Evolutionary conservation across 164 flowering plant species (phyloP).

Genomic region (Tetrastigma voinierianum): DNA sequence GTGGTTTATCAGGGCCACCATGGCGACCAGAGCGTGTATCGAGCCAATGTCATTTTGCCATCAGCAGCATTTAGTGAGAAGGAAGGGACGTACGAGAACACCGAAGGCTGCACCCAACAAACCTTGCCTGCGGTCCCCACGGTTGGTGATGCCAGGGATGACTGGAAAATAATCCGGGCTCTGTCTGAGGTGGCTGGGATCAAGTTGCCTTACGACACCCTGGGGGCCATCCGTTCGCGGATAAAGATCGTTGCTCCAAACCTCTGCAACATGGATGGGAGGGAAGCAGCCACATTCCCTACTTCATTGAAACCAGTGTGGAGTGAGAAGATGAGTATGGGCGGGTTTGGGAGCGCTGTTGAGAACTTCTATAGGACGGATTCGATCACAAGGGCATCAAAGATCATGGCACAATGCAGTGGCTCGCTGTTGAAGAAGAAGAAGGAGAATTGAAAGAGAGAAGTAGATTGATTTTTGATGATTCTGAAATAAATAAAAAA

Average conservation of each 20-base stretch:
- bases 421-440: conserved; percentile 60
- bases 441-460: too few species aligned
- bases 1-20: conserved; percentile 99
- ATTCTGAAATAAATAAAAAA: too few species aligned
- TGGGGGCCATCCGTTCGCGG: conserved; percentile 56
- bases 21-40: conserved; percentile 84
- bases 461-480: too few species aligned
- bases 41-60: conserved; percentile 93
- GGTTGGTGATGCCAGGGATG: conserved; percentile 98
- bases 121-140: conserved; percentile 97
- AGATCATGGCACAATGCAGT: conserved; percentile 99
- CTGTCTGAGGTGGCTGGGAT: conserved; percentile 85
- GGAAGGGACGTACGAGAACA: conserved; percentile 90
- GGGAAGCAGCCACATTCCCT: conserved; percentile 60
- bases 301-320: conserved; percentile 52
- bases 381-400: conserved; percentile 91
- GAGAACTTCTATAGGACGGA: conserved; percentile 98
- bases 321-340: conserved; percentile 30
- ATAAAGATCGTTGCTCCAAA: conserved; percentile 84
- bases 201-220: conserved; percentile 61
- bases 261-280: conserved; percentile 68
- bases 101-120: conserved; percentile 85
- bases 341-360: conserved; percentile 48
- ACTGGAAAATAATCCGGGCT: conserved; percentile 95
- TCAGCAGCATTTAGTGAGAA: conserved; percentile 92